These are phyloP conservation scores for Echites panduratus DNA, from an alignment of 257 asterid genomes.

Conservation along the genomic window DNA sequence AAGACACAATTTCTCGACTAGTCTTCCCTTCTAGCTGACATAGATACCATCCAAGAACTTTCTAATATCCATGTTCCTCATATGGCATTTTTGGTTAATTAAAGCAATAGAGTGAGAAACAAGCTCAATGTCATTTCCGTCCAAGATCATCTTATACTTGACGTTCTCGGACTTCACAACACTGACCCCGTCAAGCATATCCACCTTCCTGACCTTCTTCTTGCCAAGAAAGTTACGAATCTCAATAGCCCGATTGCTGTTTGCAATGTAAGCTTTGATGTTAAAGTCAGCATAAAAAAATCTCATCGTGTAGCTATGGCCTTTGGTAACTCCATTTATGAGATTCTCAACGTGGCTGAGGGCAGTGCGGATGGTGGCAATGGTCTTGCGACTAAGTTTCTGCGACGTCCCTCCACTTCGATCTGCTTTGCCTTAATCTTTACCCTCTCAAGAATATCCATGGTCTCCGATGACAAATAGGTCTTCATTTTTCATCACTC, in stretches of 20 bases:
- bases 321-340: conserved; percentile 69
- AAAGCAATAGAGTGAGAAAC: conserved; percentile 70
- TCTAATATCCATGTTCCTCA: conserved; percentile 78
- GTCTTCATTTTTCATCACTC: conserved; percentile 45
- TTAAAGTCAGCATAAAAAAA: conserved; percentile 85
- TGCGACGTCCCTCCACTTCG: conserved; percentile 78
- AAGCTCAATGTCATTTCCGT: conserved; percentile 77
- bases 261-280: conserved; percentile 60
- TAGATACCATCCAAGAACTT: conserved; percentile 84
- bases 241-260: conserved; percentile 53
- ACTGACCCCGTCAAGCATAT: conserved; percentile 74
- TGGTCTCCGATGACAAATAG: conserved; percentile 53
- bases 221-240: conserved; percentile 86
- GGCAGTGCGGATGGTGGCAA: conserved; percentile 77
- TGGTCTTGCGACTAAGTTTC: conserved; percentile 56
- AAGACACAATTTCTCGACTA: too few relatives aligned
- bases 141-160: conserved; percentile 69
- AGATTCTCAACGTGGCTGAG: conserved; percentile 73
- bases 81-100: conserved; percentile 84
- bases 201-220: conserved; percentile 87
- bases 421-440: conserved; percentile 68
- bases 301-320: conserved; percentile 83
- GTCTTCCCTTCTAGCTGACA: conserved; percentile 76
- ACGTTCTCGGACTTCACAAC: conserved; percentile 82
- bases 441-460: conserved; percentile 76